Evolutionary conservation across 2,329 filamentous ascomycete genomes (phyloP).

Genomic region (Madurella mycetomatis): DNA sequence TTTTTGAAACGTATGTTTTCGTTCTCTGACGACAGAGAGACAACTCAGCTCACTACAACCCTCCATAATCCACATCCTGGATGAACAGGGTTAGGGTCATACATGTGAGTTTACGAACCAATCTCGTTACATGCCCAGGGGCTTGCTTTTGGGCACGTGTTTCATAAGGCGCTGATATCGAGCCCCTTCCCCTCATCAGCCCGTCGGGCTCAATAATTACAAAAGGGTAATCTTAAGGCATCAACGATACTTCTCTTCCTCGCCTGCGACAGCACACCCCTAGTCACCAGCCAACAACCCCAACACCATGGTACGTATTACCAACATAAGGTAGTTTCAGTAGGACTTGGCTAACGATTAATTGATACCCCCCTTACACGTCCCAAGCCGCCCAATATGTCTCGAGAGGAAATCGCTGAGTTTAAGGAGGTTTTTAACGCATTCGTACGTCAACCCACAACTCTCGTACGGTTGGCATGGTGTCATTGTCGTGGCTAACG

Average conservation of each 20-base stretch:
- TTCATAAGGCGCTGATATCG: constrained; percentile 6
- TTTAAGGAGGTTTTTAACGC: constrained; percentile 26
- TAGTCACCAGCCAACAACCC: no score
- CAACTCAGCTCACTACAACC: background rate
- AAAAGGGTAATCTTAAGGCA: background rate
- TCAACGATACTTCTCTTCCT: background rate
- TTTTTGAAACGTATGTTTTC: no score
- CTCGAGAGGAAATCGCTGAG: constrained; percentile 20
- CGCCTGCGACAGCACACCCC: no score
- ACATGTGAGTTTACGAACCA: background rate
- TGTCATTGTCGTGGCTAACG: no score
- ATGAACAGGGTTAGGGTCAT: background rate
- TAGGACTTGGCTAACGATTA: background rate
- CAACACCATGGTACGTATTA: background rate
- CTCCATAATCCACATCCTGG: background rate
- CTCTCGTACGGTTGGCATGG: constrained; percentile 1
- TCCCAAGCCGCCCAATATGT: background rate
- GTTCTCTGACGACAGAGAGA: no score
- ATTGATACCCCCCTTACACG: background rate
- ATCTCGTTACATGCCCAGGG: no score
- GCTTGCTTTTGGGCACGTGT: constrained; percentile 8
- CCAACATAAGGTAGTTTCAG: background rate
- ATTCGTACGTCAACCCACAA: constrained; percentile 22
- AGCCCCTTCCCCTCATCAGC: constrained; percentile 15
- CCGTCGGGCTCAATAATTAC: background rate